A percentile compares a stretch with the other conserved stretches of the same genome.
Conservation (phyloP, 2,329 filamentous ascomycete species). For the Clarireedia homoeocarpa region DNA sequence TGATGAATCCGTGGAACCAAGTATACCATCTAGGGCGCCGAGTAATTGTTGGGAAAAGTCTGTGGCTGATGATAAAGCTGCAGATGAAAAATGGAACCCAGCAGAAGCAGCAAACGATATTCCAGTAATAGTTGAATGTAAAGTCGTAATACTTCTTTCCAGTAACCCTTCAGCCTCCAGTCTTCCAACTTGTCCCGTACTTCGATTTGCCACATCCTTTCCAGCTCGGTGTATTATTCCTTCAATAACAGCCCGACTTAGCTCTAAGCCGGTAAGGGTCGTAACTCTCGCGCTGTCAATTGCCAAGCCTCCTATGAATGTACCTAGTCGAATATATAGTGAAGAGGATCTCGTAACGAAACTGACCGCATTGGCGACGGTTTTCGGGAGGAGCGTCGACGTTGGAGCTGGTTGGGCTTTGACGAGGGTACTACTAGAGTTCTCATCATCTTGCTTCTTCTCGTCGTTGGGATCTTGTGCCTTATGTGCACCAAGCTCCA, state of each 20-base stretch:
- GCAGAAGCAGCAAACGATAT: constrained; percentile 55
- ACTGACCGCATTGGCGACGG: constrained; percentile 52
- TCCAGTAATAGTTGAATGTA: constrained; percentile 50
- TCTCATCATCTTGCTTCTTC: not conserved
- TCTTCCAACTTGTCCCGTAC: constrained; percentile 36
- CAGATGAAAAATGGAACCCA: constrained; percentile 50
- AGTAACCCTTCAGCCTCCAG: constrained; percentile 49
- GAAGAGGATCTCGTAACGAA: constrained; percentile 53
- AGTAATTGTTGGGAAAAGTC: constrained; percentile 51
- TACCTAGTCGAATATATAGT: constrained; percentile 35
- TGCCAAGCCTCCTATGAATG: constrained; percentile 31
- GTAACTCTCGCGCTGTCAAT: constrained; percentile 32
- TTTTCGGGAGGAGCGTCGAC: constrained; percentile 47
- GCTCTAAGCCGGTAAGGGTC: constrained; percentile 32
- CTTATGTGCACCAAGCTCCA: not conserved
- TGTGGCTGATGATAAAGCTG: constrained; percentile 46
- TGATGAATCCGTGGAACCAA: constrained; percentile 63
- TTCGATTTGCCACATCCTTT: constrained; percentile 28
- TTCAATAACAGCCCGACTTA: constrained; percentile 32
- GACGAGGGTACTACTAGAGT: not conserved
- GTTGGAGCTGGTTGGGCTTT: not conserved
- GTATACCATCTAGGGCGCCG: constrained; percentile 53
- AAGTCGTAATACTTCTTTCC: constrained; percentile 46
- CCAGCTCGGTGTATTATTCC: constrained; percentile 31
- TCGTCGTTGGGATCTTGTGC: not conserved